Evolutionary conservation across 179 eudicot genomes (phyloP).

Genomic region (Patellifolia procumbens): DNA sequence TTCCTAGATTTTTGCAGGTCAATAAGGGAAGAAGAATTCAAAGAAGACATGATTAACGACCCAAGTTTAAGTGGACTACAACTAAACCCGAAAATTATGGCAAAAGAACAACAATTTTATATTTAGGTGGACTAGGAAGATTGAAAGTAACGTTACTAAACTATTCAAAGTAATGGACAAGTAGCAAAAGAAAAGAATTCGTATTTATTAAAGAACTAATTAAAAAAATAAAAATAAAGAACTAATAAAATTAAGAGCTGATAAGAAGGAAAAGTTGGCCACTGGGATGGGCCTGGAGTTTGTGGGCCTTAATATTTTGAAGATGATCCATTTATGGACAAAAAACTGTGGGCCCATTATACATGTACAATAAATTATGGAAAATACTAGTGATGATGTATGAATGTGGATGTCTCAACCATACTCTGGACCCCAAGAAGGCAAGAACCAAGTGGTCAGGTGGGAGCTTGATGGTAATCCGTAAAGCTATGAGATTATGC

Average conservation of each 20-base stretch:
- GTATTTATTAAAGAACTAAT: no score
- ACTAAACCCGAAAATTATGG: neutral
- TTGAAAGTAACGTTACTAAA: neutral
- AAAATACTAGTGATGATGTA: neutral
- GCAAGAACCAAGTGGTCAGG: no score
- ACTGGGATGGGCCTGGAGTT: slow-evolving; percentile 21
- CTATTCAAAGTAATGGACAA: neutral
- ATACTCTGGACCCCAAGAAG: neutral
- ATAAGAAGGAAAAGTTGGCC: neutral
- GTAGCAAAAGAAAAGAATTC: neutral
- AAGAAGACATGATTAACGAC: slow-evolving; percentile 6
- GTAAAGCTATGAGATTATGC: no score
- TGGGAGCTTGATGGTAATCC: no score
- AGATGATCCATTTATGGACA: slow-evolving; percentile 19
- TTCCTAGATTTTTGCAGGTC: slow-evolving; percentile 18
- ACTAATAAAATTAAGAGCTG: no score
- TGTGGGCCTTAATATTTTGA: slow-evolving; percentile 25
- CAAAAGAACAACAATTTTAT: neutral
- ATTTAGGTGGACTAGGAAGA: neutral
- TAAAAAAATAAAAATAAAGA: neutral
- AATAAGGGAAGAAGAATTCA: slow-evolving; percentile 6
- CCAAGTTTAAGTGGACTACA: slow-evolving; percentile 5
- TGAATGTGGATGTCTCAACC: slow-evolving; percentile 19
- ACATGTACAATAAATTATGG: neutral
- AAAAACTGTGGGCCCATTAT: neutral